Conservation (phyloP, 2,329 filamentous ascomycete species). For the Penicillium sp. region DNA sequence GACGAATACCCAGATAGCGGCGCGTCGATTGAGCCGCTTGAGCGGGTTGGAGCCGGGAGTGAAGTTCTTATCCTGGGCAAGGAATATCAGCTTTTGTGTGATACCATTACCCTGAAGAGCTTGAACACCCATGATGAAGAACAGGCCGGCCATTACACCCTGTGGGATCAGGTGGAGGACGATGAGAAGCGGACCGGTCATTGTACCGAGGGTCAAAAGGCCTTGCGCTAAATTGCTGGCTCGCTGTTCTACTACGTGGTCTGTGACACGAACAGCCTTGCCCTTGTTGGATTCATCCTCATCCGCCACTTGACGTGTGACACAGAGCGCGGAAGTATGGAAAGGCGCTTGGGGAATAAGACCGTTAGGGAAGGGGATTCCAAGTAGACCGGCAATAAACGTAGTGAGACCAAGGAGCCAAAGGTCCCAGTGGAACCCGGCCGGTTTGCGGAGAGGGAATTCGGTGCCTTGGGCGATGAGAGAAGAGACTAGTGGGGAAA, state of each 20-base stretch:
- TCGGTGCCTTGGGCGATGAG: slow-evolving; percentile 81
- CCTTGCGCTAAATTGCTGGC: slow-evolving; percentile 76
- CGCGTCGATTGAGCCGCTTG: slow-evolving; percentile 57
- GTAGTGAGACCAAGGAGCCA: slow-evolving; percentile 79
- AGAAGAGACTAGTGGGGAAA: slow-evolving; percentile 63
- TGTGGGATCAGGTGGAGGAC: slow-evolving; percentile 77
- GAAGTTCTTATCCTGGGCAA: slow-evolving; percentile 63
- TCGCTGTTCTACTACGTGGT: slow-evolving; percentile 65
- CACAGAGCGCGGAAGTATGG: slow-evolving; percentile 75
- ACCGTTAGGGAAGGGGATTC: slow-evolving; percentile 78
- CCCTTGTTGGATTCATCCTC: slow-evolving; percentile 60
- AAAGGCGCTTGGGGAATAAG: slow-evolving; percentile 82
- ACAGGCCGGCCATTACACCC: slow-evolving; percentile 74
- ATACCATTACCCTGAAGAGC: slow-evolving; percentile 75
- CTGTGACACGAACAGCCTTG: slow-evolving; percentile 61
- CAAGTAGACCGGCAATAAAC: slow-evolving; percentile 70
- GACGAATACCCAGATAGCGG: slow-evolving; percentile 70
- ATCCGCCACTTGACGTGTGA: slow-evolving; percentile 58
- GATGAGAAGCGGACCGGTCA: slow-evolving; percentile 70
- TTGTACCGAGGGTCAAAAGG: slow-evolving; percentile 73
- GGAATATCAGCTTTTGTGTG: slow-evolving; percentile 70
- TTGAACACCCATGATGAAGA: slow-evolving; percentile 82
- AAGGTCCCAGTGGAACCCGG: slow-evolving; percentile 82
- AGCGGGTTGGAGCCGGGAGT: slow-evolving; percentile 60
- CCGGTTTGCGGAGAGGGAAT: slow-evolving; percentile 75